These are phyloP conservation scores for Fusarium acutatum DNA, from an alignment of 2,329 filamentous ascomycete species.

Conservation along the genomic window DNA sequence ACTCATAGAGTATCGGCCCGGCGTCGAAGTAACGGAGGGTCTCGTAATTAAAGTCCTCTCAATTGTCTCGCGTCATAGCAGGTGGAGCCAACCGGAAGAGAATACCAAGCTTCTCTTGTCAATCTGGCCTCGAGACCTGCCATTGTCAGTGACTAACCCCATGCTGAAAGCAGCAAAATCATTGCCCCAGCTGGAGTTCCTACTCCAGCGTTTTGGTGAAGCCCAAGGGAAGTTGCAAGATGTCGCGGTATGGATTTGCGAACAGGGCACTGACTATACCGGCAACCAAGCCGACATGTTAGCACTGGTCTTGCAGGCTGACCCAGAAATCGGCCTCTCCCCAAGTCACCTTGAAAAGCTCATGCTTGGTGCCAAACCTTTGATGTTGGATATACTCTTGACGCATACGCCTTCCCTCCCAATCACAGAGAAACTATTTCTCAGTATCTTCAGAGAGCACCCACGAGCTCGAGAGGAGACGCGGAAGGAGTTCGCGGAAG, in stretches of 20 bases:
- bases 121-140: background rate
- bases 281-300: background rate
- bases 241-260: background rate
- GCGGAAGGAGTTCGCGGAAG: background rate
- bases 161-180: background rate
- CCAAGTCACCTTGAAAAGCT: background rate
- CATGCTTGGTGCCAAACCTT: background rate
- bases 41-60: background rate
- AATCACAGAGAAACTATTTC: background rate
- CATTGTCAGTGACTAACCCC: background rate
- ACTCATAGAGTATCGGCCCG: background rate
- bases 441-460: background rate
- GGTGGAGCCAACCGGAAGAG: background rate
- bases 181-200: background rate
- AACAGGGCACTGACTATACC: background rate
- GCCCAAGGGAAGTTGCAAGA: background rate
- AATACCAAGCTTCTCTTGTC: background rate
- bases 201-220: background rate
- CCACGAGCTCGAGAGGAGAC: background rate
- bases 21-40: background rate
- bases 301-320: background rate
- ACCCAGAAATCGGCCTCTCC: background rate
- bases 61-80: background rate
- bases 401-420: background rate
- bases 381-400: background rate